Conservation (phyloP, 1,139 yeast genomes). For the Taphrina pruni region DNA sequence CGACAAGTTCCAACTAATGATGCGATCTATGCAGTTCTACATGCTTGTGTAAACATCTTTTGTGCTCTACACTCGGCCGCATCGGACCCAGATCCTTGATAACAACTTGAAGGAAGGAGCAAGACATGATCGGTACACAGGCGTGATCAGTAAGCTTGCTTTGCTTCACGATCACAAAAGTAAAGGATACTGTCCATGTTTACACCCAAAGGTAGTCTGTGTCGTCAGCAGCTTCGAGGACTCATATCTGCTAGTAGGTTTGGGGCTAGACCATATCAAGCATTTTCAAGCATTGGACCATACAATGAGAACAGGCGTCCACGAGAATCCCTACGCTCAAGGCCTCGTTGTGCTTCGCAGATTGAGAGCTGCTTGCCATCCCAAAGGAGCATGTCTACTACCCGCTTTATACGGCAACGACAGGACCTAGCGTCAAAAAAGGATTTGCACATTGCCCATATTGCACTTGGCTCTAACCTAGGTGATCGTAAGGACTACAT, state of each 20-base stretch:
- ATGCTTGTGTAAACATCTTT: too few species aligned
- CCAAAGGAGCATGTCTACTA: background rate
- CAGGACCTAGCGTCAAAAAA: background rate
- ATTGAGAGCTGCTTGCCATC: too few species aligned
- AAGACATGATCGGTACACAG: too few species aligned
- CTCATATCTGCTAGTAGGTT: background rate
- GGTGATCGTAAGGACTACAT: slow-evolving; percentile 76
- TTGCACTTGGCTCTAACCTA: slow-evolving; percentile 89
- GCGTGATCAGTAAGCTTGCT: background rate
- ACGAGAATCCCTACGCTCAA: background rate
- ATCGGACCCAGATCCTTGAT: too few species aligned
- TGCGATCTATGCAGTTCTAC: too few species aligned
- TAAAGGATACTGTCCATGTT: background rate
- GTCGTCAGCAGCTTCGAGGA: background rate
- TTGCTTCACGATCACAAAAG: too few species aligned
- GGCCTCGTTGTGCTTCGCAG: background rate
- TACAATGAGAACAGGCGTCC: background rate
- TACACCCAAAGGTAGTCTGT: background rate
- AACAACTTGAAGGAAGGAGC: too few species aligned
- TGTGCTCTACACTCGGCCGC: too few species aligned
- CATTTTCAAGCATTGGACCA: too few species aligned
- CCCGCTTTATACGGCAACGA: background rate
- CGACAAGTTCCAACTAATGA: too few species aligned
- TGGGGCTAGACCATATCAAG: too few species aligned
- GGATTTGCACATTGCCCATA: slow-evolving; percentile 56